phyloP scores from a whole-genome alignment of 352 stramenopile genomes.

The Pythium inflatum region DNA sequence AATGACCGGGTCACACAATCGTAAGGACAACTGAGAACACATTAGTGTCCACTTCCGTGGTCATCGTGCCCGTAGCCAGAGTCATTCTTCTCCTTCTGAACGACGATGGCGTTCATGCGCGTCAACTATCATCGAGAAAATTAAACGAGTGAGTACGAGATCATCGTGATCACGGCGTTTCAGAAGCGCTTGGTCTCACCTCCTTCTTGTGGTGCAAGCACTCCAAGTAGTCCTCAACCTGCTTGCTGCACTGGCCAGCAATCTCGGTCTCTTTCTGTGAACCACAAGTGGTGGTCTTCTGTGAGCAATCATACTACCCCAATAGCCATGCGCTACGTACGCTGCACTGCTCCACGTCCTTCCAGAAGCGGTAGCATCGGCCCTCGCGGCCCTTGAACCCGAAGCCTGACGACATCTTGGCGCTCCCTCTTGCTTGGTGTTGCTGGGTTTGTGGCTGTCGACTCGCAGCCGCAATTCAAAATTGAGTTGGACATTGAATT shows the following conservation, averaged over 20 bases:
- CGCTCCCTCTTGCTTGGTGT: background rate
- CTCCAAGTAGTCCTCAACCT: slow-evolving; percentile 95
- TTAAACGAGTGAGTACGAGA: slow-evolving; percentile 1
- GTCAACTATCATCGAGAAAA: slow-evolving; percentile 49
- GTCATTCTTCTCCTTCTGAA: slow-evolving; percentile 79
- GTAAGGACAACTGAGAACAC: background rate
- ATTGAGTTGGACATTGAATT: background rate
- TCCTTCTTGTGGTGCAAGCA: slow-evolving; percentile 96
- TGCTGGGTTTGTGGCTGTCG: background rate
- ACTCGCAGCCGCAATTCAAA: background rate
- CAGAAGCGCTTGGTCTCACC: slow-evolving; percentile 45
- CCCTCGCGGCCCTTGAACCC: slow-evolving; percentile 92
- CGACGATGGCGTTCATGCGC: slow-evolving; percentile 82
- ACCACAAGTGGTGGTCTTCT: background rate
- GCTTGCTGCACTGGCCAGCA: slow-evolving; percentile 78
- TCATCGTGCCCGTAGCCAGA: slow-evolving; percentile 43
- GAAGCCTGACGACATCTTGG: slow-evolving; percentile 93
- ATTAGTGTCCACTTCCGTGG: slow-evolving; percentile 41
- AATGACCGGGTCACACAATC: background rate
- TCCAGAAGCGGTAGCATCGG: slow-evolving; percentile 95
- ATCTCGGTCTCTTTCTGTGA: slow-evolving; percentile 81
- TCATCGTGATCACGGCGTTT: no score
- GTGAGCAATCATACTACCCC: no score
- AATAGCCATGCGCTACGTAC: slow-evolving; percentile 72
- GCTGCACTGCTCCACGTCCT: slow-evolving; percentile 93